Base-by-base conservation (phyloP, 225 moss, liverwort and hornwort genomes). In the Pseudoscleropodium purum region DNA sequence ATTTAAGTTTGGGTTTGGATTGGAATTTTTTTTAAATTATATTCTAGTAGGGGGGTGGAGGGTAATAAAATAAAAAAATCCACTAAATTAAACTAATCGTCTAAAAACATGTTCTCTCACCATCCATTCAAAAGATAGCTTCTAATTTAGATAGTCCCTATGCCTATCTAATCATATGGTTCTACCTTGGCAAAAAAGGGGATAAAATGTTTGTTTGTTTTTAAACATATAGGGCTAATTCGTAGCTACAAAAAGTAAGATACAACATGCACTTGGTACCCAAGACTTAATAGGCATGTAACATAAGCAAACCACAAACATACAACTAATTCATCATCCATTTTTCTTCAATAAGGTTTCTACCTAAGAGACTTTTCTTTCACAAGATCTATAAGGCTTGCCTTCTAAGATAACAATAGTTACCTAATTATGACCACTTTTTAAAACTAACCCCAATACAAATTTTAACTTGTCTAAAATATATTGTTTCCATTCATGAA, bases 311-410 rank as follows among this genome's bases (percentile, higher is more conserved):
- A 51, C 13, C 3, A 57, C 7, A 51, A 76, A 6, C 0, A 54
- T 2, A 36, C 54, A 52, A 54, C 24, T 36, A 36, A 52, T 77
- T 7, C 14, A 77, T 23, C 0, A 0, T 33, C 1, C 47, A 4
- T 4, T 0, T 6, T 5, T 47, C 10, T 18, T 9, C 11, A 75
- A 33, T 13, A 34, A 33, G 2, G 7, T 18, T 76, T 33, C 9
- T 33, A 20, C 7, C 0, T 30, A 2, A 12, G 0, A 49, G 0
- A 19, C 5, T 77, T 51, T 0, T 52, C 52, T 52, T 36, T 5
- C 0, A 52, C 1, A 14, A 8, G 2, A 54, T 54, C 14, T 34
- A 34, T 4, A 36, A 36, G 14, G 3, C 15, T 23, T 54, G 9
- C 15, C 4, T 57, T 54, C 1, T 14, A 24, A 36, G 1, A 34